Percentiles rank a stretch among this genome's conserved stretches.
Conservation (phyloP, 2,329 filamentous ascomycete species). For the Herpomyces periplanetae region DNA sequence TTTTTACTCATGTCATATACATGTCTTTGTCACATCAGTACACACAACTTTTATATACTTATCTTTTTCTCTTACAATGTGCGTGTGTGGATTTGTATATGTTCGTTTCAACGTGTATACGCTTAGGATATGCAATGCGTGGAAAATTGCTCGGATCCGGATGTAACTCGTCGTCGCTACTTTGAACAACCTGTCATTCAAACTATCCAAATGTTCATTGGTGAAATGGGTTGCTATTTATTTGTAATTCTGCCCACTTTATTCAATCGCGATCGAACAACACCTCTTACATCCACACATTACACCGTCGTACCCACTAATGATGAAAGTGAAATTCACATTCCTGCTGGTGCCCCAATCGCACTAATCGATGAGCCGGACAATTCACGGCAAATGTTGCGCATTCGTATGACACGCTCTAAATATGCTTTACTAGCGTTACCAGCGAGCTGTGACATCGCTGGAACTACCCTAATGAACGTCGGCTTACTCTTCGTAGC, state of each 20-base stretch:
- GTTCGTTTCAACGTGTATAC: too few relatives aligned
- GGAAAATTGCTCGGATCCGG: slow-evolving; percentile 33
- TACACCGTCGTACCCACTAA: slow-evolving; percentile 6
- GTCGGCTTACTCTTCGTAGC: slow-evolving; percentile 70
- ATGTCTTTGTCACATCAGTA: too few relatives aligned
- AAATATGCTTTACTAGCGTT: slow-evolving; percentile 35
- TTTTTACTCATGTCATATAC: too few relatives aligned
- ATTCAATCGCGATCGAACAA: slow-evolving; percentile 14
- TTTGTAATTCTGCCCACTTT: slow-evolving; percentile 31
- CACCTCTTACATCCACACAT: background rate
- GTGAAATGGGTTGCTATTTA: slow-evolving; percentile 82
- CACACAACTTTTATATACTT: too few relatives aligned
- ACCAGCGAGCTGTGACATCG: slow-evolving; percentile 69
- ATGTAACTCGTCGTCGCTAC: slow-evolving; percentile 21
- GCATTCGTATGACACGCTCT: slow-evolving; percentile 29
- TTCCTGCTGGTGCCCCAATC: slow-evolving; percentile 10
- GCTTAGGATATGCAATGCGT: slow-evolving; percentile 77
- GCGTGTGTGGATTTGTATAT: too few relatives aligned
- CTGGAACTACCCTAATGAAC: slow-evolving; percentile 89
- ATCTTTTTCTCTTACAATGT: too few relatives aligned
- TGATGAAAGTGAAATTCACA: slow-evolving; percentile 10
- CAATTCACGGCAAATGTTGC: too few relatives aligned
- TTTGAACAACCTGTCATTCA: slow-evolving; percentile 92
- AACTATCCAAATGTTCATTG: slow-evolving; percentile 87
- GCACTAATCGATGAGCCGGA: too few relatives aligned